Evolutionary conservation across 768 basidiomycete genomes (phyloP).

Genomic region (Paxillus involutus): DNA sequence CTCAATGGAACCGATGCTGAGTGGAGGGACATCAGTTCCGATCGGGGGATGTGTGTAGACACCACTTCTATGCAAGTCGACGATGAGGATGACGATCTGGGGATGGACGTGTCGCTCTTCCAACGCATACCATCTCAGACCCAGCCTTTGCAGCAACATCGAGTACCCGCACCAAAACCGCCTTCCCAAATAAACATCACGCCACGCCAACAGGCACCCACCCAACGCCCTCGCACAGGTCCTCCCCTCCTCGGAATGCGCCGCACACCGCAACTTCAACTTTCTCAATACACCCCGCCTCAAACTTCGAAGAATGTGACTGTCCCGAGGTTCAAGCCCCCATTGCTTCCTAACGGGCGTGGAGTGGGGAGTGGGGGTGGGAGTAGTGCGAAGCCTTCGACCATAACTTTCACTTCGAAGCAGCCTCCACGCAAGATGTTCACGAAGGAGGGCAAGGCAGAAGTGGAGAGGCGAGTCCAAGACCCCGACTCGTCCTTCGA

Average conservation of each 20-base stretch:
- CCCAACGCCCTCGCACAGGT: slow-evolving; percentile 13
- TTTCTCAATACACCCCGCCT: slow-evolving; percentile 20
- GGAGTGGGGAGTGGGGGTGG: slow-evolving; percentile 1
- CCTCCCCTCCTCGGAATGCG: slow-evolving; percentile 32
- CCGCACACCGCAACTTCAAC: slow-evolving; percentile 13
- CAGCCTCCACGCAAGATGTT: neutral
- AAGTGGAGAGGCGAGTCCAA: neutral
- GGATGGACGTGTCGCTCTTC: slow-evolving; percentile 21
- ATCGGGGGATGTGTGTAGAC: slow-evolving; percentile 1
- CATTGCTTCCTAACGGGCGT: slow-evolving; percentile 13
- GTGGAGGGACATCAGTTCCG: neutral
- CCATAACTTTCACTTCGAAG: neutral
- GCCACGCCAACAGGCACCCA: slow-evolving; percentile 2
- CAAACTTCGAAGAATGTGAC: slow-evolving; percentile 16
- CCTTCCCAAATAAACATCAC: neutral
- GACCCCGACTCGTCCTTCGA: slow-evolving; percentile 33
- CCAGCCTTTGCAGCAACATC: neutral
- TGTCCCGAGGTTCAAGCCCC: slow-evolving; percentile 30
- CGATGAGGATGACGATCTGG: slow-evolving; percentile 9
- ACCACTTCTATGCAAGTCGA: slow-evolving; percentile 17
- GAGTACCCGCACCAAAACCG: neutral
- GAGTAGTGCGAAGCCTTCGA: neutral
- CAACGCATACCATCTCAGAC: neutral
- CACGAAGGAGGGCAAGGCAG: neutral
- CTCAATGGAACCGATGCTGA: slow-evolving; percentile 22